Base-by-base conservation (phyloP, 306 rosid species). In the Elaeagnus macrophylla region DNA sequence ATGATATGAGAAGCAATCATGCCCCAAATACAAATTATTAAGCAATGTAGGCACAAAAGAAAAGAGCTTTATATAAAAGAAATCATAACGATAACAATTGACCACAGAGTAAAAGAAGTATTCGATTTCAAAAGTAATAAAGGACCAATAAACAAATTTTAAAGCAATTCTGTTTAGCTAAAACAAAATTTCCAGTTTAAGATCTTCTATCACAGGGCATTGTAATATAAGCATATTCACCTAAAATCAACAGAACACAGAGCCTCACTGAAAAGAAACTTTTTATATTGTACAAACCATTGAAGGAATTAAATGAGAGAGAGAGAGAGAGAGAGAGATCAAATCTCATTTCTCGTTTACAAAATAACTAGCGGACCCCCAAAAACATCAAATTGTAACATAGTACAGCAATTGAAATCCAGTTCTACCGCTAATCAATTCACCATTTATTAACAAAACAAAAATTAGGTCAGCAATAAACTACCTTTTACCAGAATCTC, bases 401-500 rank as follows among this genome's bases (percentile, higher is more conserved):
- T 37, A 35, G 7, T 55, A 17, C 9, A 65, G 49, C 51, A 48
- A 18, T 39, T 36, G 56, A 15, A 32, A 19, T 64, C 56, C 14
- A 70, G 56, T 53, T 54, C 56, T 56, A 60, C 59, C 38, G 38
- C 50, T 62, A 68, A 62, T 51, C 54, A 60, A 57, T 54, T 39
- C n/a, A 18, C 37, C 37, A 52, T 36, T 37, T 51, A 1, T 43
- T 7, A 52, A 12, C 53, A 50, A 20, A 56, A 17, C 12, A 12
- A 12, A 12, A 57, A 39, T 45, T 64, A 53, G 15, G 52, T 62
- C 10, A 44, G 53, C 67, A 51, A 48, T 25, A 66, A 54, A 66
- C 61, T 38, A 56, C 67, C 76, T 71, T 25, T 25, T 25, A 50
- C 54, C 51, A 48, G 57, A 39, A 64, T 43, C 66, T 15, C 16